Evolutionary conservation across 495 filamentous ascomycete species (phyloP).

Genomic region (Podospora tetraspora): DNA sequence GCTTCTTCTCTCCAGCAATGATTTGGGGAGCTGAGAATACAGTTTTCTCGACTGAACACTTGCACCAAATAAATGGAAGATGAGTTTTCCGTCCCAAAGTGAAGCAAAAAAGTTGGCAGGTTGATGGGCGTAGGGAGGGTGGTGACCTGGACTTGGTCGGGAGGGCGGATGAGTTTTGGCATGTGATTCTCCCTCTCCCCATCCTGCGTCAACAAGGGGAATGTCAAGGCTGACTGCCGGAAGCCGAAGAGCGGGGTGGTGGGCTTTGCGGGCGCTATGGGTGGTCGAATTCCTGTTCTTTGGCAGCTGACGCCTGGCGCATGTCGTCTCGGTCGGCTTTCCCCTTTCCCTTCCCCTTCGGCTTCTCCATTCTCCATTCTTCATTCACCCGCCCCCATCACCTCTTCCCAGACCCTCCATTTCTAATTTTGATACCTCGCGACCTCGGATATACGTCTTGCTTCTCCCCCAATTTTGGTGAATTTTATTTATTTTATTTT

Average conservation of each 20-base stretch:
- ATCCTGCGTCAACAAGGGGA: background rate
- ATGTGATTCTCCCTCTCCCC: conserved; percentile 12
- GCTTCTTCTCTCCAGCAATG: background rate
- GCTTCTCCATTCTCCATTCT: background rate
- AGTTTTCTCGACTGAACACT: background rate
- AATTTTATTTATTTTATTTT: background rate
- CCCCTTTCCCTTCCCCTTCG: background rate
- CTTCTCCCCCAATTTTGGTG: background rate
- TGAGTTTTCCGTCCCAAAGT: background rate
- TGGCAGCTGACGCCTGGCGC: conserved; percentile 5
- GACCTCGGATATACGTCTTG: background rate
- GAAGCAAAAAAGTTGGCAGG: background rate
- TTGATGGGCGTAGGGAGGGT: too few relatives aligned
- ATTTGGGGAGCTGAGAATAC: background rate
- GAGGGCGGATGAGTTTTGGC: background rate
- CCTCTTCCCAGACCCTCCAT: background rate
- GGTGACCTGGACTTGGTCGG: background rate
- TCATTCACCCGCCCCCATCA: background rate
- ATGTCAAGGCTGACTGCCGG: background rate
- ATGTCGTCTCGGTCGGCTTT: background rate
- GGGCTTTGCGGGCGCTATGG: background rate
- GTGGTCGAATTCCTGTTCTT: background rate
- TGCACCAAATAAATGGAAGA: background rate
- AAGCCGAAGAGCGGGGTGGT: conserved; percentile 7
- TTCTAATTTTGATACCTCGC: background rate